Evolutionary conservation across 2,329 filamentous ascomycete species (phyloP), one percentile per base, ranked within the genome.

Genomic region (Neonectria coccinea): DNA sequence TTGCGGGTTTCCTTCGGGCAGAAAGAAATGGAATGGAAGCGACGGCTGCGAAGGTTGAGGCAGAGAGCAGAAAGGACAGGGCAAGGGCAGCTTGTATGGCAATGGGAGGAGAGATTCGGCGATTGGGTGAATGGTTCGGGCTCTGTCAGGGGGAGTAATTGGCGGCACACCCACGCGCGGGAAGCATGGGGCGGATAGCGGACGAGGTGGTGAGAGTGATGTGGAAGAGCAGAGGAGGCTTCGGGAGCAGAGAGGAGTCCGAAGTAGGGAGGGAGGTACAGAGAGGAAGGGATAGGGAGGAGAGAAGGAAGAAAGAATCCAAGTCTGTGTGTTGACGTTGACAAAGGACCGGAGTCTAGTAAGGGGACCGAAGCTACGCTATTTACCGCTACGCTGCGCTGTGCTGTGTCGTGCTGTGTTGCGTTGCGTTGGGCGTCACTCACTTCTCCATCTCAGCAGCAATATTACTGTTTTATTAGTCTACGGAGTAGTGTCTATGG

Each of bases 51-150:
- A 54, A 48, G 59, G 60, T 55, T 48, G 61, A 56, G 59, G 55
- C 45, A 56, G 53, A 20, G 39, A 42, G n/a, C 39, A 42, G 18
- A 42, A 20, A 9, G 39, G 39, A 42, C 39, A 20, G 39, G 11
- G 31, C 31, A 33, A 12, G 31, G 10, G 31, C 29, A 29, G n/a
- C n/a, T 33, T 51, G 39, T 58, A 64, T 59, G 56, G 57, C 54
- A 42, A 63, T 52, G 51, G 62, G 62, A 57, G 25, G 25, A 25
- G 25, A 25, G 56, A 66, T 51, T 68, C 62, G 68, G 61, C 62
- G 62, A 70, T 67, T 70, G 67, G 69, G 69, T 68, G 54, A 65
- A 65, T 57, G 62, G 48, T 54, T 64, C 48, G 60, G 60, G 64
- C 53, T 67, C 51, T 51, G 62, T 67, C 65, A 67, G 65, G 63